Conservation (phyloP, 805 yeast species). For the Ogataea polymorpha region DNA sequence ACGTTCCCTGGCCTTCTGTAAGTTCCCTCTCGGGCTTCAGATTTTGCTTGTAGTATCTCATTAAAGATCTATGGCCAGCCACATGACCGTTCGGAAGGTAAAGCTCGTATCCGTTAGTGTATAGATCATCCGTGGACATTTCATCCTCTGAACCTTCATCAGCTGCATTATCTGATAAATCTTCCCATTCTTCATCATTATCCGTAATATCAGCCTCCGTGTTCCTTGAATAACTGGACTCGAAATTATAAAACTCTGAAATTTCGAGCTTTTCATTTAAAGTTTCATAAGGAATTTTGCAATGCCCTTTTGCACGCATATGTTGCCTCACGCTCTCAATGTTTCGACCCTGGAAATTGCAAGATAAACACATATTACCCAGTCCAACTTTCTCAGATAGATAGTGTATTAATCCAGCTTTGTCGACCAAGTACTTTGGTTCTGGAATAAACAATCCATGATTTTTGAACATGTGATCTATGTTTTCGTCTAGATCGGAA, state of each 20-base stretch:
- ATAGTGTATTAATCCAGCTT: slow-evolving; percentile 68
- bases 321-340: slow-evolving; percentile 88
- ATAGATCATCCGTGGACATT: slow-evolving; percentile 31
- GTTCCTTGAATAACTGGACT: slow-evolving; percentile 50
- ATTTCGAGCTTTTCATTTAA: slow-evolving; percentile 74
- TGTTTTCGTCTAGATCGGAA: slow-evolving; percentile 39
- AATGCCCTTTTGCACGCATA: slow-evolving; percentile 80
- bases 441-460: slow-evolving; percentile 94
- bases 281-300: slow-evolving; percentile 82
- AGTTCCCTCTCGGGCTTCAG: slow-evolving; percentile 46
- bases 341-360: slow-evolving; percentile 80
- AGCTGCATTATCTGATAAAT: slow-evolving; percentile 29
- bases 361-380: slow-evolving; percentile 80
- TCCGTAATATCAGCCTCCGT: slow-evolving; percentile 28
- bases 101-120: slow-evolving; percentile 54
- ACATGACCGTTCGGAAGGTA: slow-evolving; percentile 74
- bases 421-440: slow-evolving; percentile 59
- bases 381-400: slow-evolving; percentile 77
- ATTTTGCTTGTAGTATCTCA: slow-evolving; percentile 69
- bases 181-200: slow-evolving; percentile 37
- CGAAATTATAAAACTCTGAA: slow-evolving; percentile 81
- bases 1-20: slow-evolving; percentile 67
- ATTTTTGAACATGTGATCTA: slow-evolving; percentile 69
- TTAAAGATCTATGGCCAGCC: slow-evolving; percentile 77
- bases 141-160: slow-evolving; percentile 36